phyloP scores from a whole-genome alignment of 2,329 filamentous ascomycete species.

The Fusarium setosum region DNA sequence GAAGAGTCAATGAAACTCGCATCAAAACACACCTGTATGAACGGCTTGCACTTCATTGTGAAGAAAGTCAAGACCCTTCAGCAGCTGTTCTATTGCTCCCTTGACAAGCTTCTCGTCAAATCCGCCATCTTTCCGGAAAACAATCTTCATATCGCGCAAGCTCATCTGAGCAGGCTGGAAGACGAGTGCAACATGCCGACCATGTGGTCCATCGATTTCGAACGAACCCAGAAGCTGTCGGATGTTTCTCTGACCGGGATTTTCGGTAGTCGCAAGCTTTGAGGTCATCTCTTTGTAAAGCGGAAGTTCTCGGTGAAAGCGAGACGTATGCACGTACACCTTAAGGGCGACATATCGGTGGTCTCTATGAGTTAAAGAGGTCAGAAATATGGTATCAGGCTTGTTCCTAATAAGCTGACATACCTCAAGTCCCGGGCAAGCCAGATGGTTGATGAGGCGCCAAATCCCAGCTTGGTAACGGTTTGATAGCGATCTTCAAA shows the following conservation, averaged over 20 bases:
- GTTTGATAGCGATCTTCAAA: constrained; percentile 51
- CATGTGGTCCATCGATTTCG: constrained; percentile 30
- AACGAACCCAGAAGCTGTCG: constrained; percentile 35
- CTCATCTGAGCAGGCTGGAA: constrained; percentile 45
- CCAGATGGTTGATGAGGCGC: constrained; percentile 56
- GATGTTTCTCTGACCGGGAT: constrained; percentile 20
- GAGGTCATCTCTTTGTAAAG: constrained; percentile 7
- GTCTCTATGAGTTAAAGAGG: constrained; percentile 14
- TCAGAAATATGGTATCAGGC: neutral
- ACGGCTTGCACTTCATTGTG: constrained; percentile 46
- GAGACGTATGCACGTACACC: constrained; percentile 41
- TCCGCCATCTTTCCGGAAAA: constrained; percentile 38
- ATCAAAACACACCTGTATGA: constrained; percentile 45
- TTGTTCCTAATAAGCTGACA: too few species aligned
- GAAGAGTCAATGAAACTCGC: too few species aligned
- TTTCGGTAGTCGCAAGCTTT: neutral
- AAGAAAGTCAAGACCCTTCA: constrained; percentile 50
- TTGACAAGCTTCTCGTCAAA: constrained; percentile 46
- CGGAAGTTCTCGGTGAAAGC: constrained; percentile 36
- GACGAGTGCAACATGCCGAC: constrained; percentile 34
- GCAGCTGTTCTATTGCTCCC: constrained; percentile 43
- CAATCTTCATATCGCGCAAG: constrained; percentile 46
- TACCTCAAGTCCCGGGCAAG: constrained; percentile 44
- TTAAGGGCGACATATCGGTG: constrained; percentile 48
- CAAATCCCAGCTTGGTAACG: constrained; percentile 54